These are phyloP conservation scores for Tuber aestivum DNA, from an alignment of 495 filamentous ascomycete genomes.

Conservation along the genomic window DNA sequence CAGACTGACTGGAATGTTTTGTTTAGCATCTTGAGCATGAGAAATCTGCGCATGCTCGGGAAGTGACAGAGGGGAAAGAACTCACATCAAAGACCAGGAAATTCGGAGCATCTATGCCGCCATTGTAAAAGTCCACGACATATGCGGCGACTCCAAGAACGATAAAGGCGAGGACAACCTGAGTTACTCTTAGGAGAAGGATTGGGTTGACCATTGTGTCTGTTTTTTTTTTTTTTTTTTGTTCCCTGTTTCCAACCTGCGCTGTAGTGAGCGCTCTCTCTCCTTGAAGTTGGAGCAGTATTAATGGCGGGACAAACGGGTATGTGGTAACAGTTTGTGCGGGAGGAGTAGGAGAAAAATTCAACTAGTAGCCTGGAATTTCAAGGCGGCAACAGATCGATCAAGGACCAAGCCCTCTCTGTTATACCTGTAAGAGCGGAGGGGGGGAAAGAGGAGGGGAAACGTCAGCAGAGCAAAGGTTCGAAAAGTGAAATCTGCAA, in stretches of 20 bases:
- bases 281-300: not conserved
- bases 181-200: slow-evolving; percentile 36
- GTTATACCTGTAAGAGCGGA: not conserved
- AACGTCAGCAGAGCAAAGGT: not conserved
- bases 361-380: not conserved
- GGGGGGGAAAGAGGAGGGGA: not conserved
- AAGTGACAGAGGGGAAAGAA: not conserved
- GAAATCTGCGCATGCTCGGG: slow-evolving; percentile 2
- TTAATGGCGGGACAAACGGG: not conserved
- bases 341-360: not conserved
- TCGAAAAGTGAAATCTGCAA: not conserved
- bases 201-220: slow-evolving; percentile 38
- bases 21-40: slow-evolving; percentile 21
- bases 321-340: not conserved
- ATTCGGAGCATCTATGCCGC: slow-evolving; percentile 22
- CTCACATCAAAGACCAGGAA: slow-evolving; percentile 40
- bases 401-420: not conserved
- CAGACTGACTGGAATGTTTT: slow-evolving; percentile 32
- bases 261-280: not conserved
- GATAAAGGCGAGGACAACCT: slow-evolving; percentile 37
- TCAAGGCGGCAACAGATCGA: not conserved
- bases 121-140: slow-evolving; percentile 27
- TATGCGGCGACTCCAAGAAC: slow-evolving; percentile 37
- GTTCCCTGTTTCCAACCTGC: not conserved
- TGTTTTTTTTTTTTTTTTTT: slow-evolving; percentile 9